Evolutionary conservation across 2,329 filamentous ascomycete genomes (phyloP).

Genomic region (Fonsecaea pedrosoi): DNA sequence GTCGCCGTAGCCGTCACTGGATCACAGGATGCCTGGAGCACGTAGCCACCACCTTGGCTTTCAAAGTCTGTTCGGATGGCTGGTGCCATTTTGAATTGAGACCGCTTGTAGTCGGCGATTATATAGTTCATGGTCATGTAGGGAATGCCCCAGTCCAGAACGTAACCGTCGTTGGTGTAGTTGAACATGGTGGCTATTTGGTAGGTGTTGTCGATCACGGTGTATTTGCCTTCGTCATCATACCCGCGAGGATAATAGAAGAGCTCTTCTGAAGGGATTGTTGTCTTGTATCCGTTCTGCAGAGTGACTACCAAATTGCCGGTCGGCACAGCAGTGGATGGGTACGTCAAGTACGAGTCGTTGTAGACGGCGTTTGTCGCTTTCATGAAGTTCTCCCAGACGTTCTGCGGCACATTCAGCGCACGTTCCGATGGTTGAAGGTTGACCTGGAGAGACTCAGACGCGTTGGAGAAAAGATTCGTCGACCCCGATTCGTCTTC

Average conservation of each 20-base stretch:
- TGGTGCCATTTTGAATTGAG: slow-evolving; percentile 35
- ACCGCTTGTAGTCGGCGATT: slow-evolving; percentile 34
- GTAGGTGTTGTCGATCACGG: slow-evolving; percentile 31
- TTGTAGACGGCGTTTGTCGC: slow-evolving; percentile 30
- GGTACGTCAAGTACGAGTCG: slow-evolving; percentile 25
- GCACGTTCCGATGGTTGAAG: slow-evolving; percentile 33
- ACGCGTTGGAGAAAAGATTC: slow-evolving; percentile 33
- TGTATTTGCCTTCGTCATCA: slow-evolving; percentile 33
- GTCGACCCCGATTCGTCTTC: slow-evolving; percentile 21
- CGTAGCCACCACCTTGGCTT: slow-evolving; percentile 29
- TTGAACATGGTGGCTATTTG: slow-evolving; percentile 29
- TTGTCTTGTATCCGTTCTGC: slow-evolving; percentile 36
- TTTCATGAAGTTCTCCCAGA: slow-evolving; percentile 32
- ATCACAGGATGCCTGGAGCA: slow-evolving; percentile 33
- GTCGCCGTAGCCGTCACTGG: slow-evolving; percentile 20
- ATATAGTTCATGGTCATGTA: slow-evolving; percentile 40
- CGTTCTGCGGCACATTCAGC: slow-evolving; percentile 34
- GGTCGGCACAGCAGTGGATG: slow-evolving; percentile 24
- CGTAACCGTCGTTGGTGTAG: slow-evolving; percentile 28
- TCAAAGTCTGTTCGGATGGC: slow-evolving; percentile 33
- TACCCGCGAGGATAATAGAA: slow-evolving; percentile 36
- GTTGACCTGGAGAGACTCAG: slow-evolving; percentile 29
- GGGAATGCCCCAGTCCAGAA: slow-evolving; percentile 36
- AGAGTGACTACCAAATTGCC: slow-evolving; percentile 36
- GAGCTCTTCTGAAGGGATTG: slow-evolving; percentile 36